Evolutionary conservation across 805 yeast genomes (phyloP).

Genomic region (Suhomyces prunicola): DNA sequence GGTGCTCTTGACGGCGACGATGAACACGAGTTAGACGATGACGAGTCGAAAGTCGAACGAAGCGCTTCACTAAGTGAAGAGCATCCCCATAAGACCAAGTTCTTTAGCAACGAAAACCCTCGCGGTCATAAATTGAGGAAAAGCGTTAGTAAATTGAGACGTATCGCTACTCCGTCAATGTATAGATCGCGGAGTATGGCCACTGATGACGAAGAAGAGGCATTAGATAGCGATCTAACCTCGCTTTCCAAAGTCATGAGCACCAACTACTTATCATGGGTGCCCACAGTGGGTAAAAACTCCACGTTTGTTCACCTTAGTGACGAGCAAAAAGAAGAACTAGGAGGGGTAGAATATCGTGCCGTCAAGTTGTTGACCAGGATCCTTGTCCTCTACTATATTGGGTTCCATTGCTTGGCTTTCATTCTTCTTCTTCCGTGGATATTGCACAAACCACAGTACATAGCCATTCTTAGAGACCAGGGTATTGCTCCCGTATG

Average conservation of each 20-base stretch:
- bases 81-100: neutral
- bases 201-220: conserved; percentile 9
- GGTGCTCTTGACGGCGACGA: conserved; percentile 15
- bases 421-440: conserved; percentile 59
- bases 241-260: conserved; percentile 35
- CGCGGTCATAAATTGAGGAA: neutral
- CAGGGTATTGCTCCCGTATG: conserved; percentile 74
- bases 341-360: conserved; percentile 96
- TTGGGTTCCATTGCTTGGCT: conserved; percentile 69
- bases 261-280: conserved; percentile 78
- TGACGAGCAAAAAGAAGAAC: conserved; percentile 82
- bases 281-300: conserved; percentile 88
- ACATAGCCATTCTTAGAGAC: conserved; percentile 40
- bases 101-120: neutral
- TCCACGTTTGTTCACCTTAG: conserved; percentile 83
- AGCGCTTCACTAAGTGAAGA: neutral
- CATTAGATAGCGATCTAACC: neutral
- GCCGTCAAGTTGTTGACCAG: conserved; percentile 74
- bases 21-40: conserved; percentile 17
- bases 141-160: neutral
- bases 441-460: conserved; percentile 37
- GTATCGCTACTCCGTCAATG: neutral
- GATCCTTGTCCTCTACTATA: conserved; percentile 61
- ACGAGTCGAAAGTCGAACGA: neutral
- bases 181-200: neutral